Evolutionary conservation across 2,329 filamentous ascomycete genomes (phyloP).

Genomic region (Xylaria sp.): DNA sequence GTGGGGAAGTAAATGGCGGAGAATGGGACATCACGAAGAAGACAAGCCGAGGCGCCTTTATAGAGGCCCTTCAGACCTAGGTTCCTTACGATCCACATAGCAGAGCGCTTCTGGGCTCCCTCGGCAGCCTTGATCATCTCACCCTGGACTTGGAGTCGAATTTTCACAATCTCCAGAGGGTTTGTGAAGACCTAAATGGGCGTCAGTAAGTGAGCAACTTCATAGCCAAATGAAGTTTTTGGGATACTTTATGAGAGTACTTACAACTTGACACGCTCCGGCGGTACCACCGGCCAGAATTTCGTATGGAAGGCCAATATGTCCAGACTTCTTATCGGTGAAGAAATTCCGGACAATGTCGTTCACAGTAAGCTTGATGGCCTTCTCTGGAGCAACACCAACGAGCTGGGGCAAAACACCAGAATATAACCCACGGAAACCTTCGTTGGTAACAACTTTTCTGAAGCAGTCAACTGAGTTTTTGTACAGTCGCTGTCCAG

Average conservation of each 20-base stretch:
- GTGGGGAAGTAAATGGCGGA: slow-evolving; percentile 99
- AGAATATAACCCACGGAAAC: slow-evolving; percentile 88
- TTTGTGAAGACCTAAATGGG: slow-evolving; percentile 83
- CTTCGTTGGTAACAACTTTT: slow-evolving; percentile 94
- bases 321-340: slow-evolving; percentile 76
- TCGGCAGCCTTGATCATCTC: slow-evolving; percentile 91
- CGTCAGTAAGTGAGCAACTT: slow-evolving; percentile 32
- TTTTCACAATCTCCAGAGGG: slow-evolving; percentile 98
- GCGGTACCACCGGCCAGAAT: slow-evolving; percentile 88
- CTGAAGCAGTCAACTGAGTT: slow-evolving; percentile 96
- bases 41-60: slow-evolving; percentile 94
- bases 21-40: slow-evolving; percentile 96
- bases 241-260: slow-evolving; percentile 52
- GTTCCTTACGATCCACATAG: slow-evolving; percentile 97
- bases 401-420: slow-evolving; percentile 95
- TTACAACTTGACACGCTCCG: slow-evolving; percentile 94
- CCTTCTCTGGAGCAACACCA: slow-evolving; percentile 98
- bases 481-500: slow-evolving; percentile 91
- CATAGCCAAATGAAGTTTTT: neutral
- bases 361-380: slow-evolving; percentile 98
- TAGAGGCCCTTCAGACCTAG: slow-evolving; percentile 93
- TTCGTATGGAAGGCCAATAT: slow-evolving; percentile 78
- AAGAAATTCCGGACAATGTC: slow-evolving; percentile 85
- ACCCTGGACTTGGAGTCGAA: slow-evolving; percentile 95
- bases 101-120: slow-evolving; percentile 85